Base-by-base conservation (phyloP, 495 filamentous ascomycete species). In the Podospora fimiseda region DNA sequence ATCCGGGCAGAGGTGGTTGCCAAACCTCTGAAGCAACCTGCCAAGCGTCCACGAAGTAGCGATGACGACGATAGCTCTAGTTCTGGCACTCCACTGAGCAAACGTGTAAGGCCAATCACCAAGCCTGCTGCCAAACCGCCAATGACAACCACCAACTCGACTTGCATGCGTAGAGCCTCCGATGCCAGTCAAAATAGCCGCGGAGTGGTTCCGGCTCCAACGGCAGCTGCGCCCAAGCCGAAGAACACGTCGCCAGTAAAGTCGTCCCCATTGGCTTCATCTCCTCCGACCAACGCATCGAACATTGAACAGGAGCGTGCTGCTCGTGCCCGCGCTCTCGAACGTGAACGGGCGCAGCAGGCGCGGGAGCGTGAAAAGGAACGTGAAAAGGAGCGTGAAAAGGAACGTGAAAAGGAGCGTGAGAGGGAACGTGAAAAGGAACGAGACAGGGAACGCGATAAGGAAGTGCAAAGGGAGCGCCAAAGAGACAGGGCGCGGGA, bases 211-310 rank as follows among this genome's bases (percentile, higher is more conserved):
- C 73, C 68, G 4, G 70, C 60, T 7, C 56, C 57, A 1, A 33
- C 27, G 6, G 11, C 27, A 33, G 61, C 61, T 0, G 18, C 51
- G 14, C 52, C 53, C 53, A 73, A 70, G 57, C 65, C 59, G 54
- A 78, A 76, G 70, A 74, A 70, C 52, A 74, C 65, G 7, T 86
- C 84, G 2, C 83, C 84, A 1, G 74, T 78, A 51, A 91, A 90
- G 57, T 87, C 86, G 0, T 89, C 87, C 4, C 85, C 85, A 2
- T 75, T 89, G 36, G 84, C 81, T 20, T 82, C 83, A 2, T 89
- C 86, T n/a, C 86, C 86, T 18, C 86, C 85, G 1, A 81, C 84
- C 14, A 89, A 88, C 65, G 83, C 82, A 5, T 88, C 85, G 3
- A 84, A 88, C 49, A 59, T 84, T 18, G 79, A 78, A 19, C 62